phyloP scores from a whole-genome alignment of 2,329 filamentous ascomycete species.

The Claviceps africana region DNA sequence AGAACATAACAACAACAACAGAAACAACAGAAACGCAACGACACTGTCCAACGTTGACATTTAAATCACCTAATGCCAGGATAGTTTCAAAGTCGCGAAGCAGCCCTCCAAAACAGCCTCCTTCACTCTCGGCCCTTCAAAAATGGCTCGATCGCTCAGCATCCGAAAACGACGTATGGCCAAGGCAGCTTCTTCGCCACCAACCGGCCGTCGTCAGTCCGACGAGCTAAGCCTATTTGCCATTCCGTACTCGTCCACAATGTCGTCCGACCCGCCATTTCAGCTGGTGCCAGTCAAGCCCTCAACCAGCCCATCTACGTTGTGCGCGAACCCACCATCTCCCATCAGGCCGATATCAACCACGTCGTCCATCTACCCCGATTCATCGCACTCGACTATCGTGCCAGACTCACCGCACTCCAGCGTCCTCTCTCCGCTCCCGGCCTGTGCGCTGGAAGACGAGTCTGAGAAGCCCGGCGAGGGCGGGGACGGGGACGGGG shows the following conservation, averaged over 20 bases:
- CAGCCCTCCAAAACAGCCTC: background rate
- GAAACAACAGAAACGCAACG: background rate
- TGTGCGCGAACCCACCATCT: background rate
- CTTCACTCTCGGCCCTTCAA: background rate
- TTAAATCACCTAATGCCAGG: background rate
- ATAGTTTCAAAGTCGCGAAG: background rate
- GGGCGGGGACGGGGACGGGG: too few species aligned
- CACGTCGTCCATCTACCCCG: slow-evolving; percentile 2
- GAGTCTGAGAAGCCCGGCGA: too few species aligned
- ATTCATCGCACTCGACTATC: background rate
- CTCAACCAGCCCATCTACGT: background rate
- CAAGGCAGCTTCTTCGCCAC: background rate
- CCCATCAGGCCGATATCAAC: background rate
- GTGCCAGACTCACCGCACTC: background rate
- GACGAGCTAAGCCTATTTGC: background rate
- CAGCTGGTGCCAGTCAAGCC: background rate
- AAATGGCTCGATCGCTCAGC: background rate
- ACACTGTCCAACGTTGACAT: background rate
- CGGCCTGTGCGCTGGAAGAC: background rate
- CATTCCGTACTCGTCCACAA: slow-evolving; percentile 1
- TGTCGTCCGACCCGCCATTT: background rate
- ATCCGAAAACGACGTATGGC: background rate
- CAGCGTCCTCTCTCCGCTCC: background rate
- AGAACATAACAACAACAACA: background rate
- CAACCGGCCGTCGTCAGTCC: background rate